These are phyloP conservation scores for Rhodosorus marinus DNA, from an alignment of 23 red algal genomes.

Conservation along the genomic window DNA sequence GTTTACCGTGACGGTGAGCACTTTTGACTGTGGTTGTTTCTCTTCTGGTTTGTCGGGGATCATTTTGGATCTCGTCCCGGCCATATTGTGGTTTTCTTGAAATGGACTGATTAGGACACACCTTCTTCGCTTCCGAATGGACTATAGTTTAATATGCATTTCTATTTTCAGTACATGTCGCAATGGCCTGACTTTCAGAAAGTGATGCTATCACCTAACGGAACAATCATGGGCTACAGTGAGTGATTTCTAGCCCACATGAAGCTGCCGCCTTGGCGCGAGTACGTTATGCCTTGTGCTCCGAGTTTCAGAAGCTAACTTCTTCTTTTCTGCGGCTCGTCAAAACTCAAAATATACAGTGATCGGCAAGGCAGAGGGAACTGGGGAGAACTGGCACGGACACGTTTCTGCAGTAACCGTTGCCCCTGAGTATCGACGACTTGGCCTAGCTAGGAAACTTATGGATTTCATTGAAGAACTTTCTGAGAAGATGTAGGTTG, in stretches of 20 bases:
- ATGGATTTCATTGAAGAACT: conserved; percentile 31
- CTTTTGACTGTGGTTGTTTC: background rate
- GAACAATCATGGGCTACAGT: conserved; percentile 47
- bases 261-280: too few relatives aligned
- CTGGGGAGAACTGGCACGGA: conserved; percentile 24
- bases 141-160: conserved; percentile 44
- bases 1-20: conserved; percentile 54
- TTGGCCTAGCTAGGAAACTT: conserved; percentile 45
- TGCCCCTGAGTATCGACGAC: conserved; percentile 53
- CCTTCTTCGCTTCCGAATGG: too few relatives aligned
- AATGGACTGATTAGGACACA: background rate
- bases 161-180: conserved; percentile 74
- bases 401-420: conserved; percentile 91
- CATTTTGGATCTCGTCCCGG: background rate
- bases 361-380: conserved; percentile 55
- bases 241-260: too few relatives aligned
- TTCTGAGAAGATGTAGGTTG: conserved; percentile 15
- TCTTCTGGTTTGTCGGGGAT: background rate
- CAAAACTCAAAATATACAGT: too few relatives aligned
- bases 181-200: conserved; percentile 55
- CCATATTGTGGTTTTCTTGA: background rate
- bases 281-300: too few relatives aligned
- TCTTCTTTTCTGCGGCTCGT: too few relatives aligned
- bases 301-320: too few relatives aligned
- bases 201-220: conserved; percentile 19